Percentiles rank a stretch among this genome's conserved stretches.
Conservation (phyloP, 2,329 filamentous ascomycete genomes). For the Fusarium sp. region DNA sequence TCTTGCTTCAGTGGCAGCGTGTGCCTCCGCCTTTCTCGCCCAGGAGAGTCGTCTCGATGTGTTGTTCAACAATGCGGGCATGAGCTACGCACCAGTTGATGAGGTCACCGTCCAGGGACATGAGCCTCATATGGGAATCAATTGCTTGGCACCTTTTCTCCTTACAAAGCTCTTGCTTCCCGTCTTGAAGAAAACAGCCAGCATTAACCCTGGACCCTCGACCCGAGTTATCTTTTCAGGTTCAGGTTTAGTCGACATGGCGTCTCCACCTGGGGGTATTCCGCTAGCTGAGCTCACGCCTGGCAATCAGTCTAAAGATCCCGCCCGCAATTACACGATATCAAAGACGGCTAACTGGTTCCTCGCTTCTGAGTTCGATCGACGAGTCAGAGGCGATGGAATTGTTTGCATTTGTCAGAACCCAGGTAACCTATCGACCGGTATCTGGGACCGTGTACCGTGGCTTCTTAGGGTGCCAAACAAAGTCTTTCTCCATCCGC, state of each 20-base stretch:
- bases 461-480: constrained; percentile 31
- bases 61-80: constrained; percentile 57
- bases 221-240: constrained; percentile 51
- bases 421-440: constrained; percentile 54
- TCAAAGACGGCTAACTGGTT: constrained; percentile 56
- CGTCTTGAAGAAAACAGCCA: constrained; percentile 45
- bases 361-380: constrained; percentile 51
- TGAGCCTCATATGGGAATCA: constrained; percentile 52
- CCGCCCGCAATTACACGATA: constrained; percentile 49
- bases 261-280: constrained; percentile 46
- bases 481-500: constrained; percentile 48
- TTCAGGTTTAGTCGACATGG: constrained; percentile 46
- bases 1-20: constrained; percentile 55
- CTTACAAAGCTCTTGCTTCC: constrained; percentile 53
- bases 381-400: constrained; percentile 33
- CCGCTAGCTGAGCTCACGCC: constrained; percentile 42
- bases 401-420: constrained; percentile 52
- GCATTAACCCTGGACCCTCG: constrained; percentile 10
- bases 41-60: constrained; percentile 59
- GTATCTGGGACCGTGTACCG: constrained; percentile 34
- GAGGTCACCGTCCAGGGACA: constrained; percentile 46
- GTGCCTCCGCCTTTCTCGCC: constrained; percentile 53
- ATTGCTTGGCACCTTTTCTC: constrained; percentile 53
- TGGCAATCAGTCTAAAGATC: constrained; percentile 30
- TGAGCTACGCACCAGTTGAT: neutral